These are phyloP conservation scores for Scheffersomyces parashehatae DNA, from an alignment of 1,139 yeast species.

Conservation along the genomic window DNA sequence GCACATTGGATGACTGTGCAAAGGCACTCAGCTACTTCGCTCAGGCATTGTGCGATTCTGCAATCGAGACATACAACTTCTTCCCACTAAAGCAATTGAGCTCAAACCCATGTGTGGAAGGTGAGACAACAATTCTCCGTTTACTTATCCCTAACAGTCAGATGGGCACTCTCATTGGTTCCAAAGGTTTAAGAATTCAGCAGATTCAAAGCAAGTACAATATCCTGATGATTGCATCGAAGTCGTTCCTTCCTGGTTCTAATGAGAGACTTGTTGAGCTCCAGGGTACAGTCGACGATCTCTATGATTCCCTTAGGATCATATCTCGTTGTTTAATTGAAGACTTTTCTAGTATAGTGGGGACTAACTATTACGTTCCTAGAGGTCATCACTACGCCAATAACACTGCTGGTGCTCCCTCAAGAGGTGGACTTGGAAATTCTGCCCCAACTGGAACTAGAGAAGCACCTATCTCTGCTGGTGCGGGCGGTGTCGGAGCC, in stretches of 20 bases:
- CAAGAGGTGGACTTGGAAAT: not conserved
- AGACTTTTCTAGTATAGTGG: slow-evolving; percentile 66
- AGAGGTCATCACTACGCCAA: slow-evolving; percentile 26
- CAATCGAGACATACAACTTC: slow-evolving; percentile 45
- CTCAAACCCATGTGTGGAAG: slow-evolving; percentile 50
- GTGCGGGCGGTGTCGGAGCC: slow-evolving; percentile 11
- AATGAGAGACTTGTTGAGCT: slow-evolving; percentile 88
- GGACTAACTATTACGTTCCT: slow-evolving; percentile 68
- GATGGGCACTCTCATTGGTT: slow-evolving; percentile 89
- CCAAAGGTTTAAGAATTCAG: slow-evolving; percentile 81
- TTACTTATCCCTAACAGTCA: slow-evolving; percentile 81
- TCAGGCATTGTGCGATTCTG: slow-evolving; percentile 52
- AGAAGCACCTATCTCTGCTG: slow-evolving; percentile 16
- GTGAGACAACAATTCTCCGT: slow-evolving; percentile 60
- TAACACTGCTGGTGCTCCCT: not conserved
- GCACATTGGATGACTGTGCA: slow-evolving; percentile 73
- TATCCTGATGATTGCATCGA: slow-evolving; percentile 86
- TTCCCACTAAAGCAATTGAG: slow-evolving; percentile 66
- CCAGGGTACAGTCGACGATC: slow-evolving; percentile 73
- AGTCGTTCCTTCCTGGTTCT: slow-evolving; percentile 79
- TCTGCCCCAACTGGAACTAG: slow-evolving; percentile 1
- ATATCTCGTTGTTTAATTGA: slow-evolving; percentile 75
- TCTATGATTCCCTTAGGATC: slow-evolving; percentile 58
- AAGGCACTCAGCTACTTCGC: slow-evolving; percentile 74
- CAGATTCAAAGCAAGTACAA: slow-evolving; percentile 68